Evolutionary conservation across 257 asterid genomes (phyloP), one percentile per base, ranked within the genome.

Genomic region (Parsonsia alboflavescens): DNA sequence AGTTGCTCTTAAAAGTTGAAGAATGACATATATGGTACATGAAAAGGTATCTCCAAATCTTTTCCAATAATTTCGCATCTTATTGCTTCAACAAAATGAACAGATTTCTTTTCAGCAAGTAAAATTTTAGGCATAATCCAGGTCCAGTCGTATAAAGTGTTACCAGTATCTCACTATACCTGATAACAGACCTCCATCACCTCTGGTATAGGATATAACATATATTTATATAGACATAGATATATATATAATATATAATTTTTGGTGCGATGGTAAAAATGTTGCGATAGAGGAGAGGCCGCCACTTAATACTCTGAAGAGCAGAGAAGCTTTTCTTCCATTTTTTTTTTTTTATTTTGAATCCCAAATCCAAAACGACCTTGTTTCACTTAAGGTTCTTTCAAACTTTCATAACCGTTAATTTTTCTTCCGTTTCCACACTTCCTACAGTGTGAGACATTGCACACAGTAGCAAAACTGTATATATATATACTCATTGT

Each of bases 51-150:
- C 10, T 54, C 7, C 62, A 54, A 24, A 54, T 54, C 62, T 19
- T 7, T 54, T 54, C 62, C 62, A 54, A 33, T 3, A 33, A 33
- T 33, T 33, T 33, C 39, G 39, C 39, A 33, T 33, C 39, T 33
- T 33, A 33, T 33, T 33, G 39, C 39, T 33, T 33, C 39, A 33
- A 33, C 1, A 33, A 33, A 33, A 33, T 33, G 39, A 54, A 42
- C 62, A 54, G 46, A 54, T 54, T 57, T 57, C 33, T 9, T 22
- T n/a, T 57, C 63, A 57, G 5, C 12, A n/a, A n/a, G 9, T 22
- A 9, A n/a, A 57, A 58, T 10, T 24, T 58, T 58, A 10, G 65
- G 65, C 77, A 63, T 10, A 33, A 48, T 73, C 68, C 50, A 48
- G 19, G 41, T 9, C 49, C 30, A 59, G 58, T 17, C 41, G n/a